phyloP scores from a whole-genome alignment of 352 stramenopile genomes.

The Globisporangium echinulatum region DNA sequence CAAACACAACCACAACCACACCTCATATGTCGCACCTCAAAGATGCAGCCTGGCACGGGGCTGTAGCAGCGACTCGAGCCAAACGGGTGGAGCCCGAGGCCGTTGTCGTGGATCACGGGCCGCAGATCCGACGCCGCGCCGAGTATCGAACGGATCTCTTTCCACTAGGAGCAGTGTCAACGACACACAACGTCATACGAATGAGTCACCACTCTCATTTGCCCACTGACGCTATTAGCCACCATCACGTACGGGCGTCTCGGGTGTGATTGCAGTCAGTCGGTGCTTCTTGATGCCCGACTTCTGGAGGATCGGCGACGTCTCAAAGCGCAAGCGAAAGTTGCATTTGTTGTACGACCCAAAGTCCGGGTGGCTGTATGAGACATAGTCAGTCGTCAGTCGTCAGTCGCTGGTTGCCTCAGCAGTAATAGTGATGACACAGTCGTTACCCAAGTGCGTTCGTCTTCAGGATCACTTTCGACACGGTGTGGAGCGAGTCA shows the following conservation, averaged over 20 bases:
- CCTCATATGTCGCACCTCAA: constrained; percentile 28
- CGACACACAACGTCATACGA: too few species aligned
- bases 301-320: constrained; percentile 29
- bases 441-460: constrained; percentile 59
- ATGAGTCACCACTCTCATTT: too few species aligned
- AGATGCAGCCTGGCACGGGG: constrained; percentile 61
- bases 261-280: constrained; percentile 46
- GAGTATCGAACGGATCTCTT: constrained; percentile 59
- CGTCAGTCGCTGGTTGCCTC: too few species aligned
- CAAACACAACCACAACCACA: neutral
- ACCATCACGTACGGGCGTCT: constrained; percentile 42
- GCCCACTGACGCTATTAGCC: too few species aligned
- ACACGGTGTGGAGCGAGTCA: constrained; percentile 54
- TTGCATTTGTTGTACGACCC: constrained; percentile 84
- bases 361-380: constrained; percentile 64
- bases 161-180: constrained; percentile 35
- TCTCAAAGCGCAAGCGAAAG: constrained; percentile 59
- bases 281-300: constrained; percentile 38
- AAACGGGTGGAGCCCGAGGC: constrained; percentile 70
- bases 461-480: constrained; percentile 77
- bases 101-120: constrained; percentile 73
- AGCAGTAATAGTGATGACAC: neutral
- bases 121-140: constrained; percentile 36
- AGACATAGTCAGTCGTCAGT: neutral
- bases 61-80: constrained; percentile 75